Evolutionary conservation across 2,329 filamentous ascomycete genomes (phyloP).

Genomic region (Pseudocercospora pini-densiflorae): DNA sequence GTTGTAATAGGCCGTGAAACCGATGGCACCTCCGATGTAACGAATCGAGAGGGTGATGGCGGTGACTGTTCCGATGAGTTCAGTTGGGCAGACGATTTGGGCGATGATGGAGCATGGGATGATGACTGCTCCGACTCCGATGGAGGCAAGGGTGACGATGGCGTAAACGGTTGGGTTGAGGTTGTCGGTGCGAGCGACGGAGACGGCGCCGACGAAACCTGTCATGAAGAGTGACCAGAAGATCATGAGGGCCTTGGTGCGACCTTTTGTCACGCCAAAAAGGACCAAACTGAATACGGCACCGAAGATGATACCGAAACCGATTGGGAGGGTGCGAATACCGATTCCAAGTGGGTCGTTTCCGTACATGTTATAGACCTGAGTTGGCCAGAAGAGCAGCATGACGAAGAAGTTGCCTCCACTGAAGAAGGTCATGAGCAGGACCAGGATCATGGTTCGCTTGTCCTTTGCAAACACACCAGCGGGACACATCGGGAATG

Average conservation of each 20-base stretch:
- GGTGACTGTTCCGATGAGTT: slow-evolving; percentile 70
- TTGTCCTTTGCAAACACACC: slow-evolving; percentile 38
- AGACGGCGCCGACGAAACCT: slow-evolving; percentile 50
- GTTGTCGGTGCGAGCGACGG: slow-evolving; percentile 32
- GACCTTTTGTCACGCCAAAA: slow-evolving; percentile 61
- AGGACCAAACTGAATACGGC: slow-evolving; percentile 63
- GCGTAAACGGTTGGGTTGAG: slow-evolving; percentile 41
- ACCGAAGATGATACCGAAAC: slow-evolving; percentile 66
- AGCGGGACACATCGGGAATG: slow-evolving; percentile 42
- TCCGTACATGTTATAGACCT: slow-evolving; percentile 68
- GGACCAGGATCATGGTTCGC: slow-evolving; percentile 41
- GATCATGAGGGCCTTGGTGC: slow-evolving; percentile 65
- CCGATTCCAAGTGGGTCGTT: slow-evolving; percentile 65
- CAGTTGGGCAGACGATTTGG: slow-evolving; percentile 69
- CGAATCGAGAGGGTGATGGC: slow-evolving; percentile 70
- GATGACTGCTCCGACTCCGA: slow-evolving; percentile 71
- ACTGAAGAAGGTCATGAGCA: slow-evolving; percentile 48
- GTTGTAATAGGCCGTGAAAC: slow-evolving; percentile 53
- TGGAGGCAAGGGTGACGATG: slow-evolving; percentile 62
- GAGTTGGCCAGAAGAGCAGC: slow-evolving; percentile 66
- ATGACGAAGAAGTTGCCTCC: slow-evolving; percentile 46
- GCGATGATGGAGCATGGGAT: slow-evolving; percentile 69
- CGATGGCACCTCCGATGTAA: slow-evolving; percentile 68
- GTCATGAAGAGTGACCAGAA: slow-evolving; percentile 67
- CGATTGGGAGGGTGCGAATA: slow-evolving; percentile 67